A percentile compares a stretch with the other conserved stretches of the same genome.
Evolutionary conservation across 2,329 filamentous ascomycete genomes (phyloP).

Genomic region (Neonectria coccinea): DNA sequence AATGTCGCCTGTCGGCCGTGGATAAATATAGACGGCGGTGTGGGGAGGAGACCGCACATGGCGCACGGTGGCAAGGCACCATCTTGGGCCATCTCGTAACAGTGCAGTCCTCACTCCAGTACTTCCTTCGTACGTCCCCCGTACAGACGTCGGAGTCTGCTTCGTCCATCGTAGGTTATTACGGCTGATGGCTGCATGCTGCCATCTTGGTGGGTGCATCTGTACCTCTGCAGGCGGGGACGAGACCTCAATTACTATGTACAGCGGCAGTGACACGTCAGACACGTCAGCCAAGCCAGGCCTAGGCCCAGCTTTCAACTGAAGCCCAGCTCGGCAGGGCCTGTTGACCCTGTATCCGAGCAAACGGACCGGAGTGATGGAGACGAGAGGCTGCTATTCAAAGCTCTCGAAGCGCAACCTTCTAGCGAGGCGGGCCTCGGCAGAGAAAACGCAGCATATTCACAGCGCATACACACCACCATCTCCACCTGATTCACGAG

Average conservation of each 20-base stretch:
- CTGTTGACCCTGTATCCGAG: neutral
- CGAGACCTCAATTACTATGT: slow-evolving; percentile 20
- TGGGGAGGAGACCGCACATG: slow-evolving; percentile 10
- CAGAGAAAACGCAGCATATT: slow-evolving; percentile 1
- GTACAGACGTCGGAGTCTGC: neutral
- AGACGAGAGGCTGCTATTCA: slow-evolving; percentile 1
- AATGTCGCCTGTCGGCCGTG: neutral
- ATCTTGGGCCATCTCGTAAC: slow-evolving; percentile 19
- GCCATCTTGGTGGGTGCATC: slow-evolving; percentile 18
- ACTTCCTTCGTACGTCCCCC: neutral
- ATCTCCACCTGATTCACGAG: slow-evolving; percentile 17
- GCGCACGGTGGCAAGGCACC: slow-evolving; percentile 17
- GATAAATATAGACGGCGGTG: slow-evolving; percentile 26
- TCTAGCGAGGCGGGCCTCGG: neutral
- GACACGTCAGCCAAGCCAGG: slow-evolving; percentile 32
- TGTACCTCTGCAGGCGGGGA: slow-evolving; percentile 17
- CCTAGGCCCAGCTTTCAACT: slow-evolving; percentile 1
- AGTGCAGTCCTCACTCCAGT: neutral
- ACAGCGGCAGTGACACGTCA: slow-evolving; percentile 34
- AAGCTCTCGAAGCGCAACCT: neutral
- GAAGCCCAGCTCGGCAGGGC: neutral
- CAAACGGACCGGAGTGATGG: neutral
- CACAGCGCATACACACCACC: slow-evolving; percentile 18
- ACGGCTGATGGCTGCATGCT: slow-evolving; percentile 17
- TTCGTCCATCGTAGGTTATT: slow-evolving; percentile 7